These are phyloP conservation scores for Kwoniella bestiolae DNA, from an alignment of 768 basidiomycete species.

Conservation along the genomic window DNA sequence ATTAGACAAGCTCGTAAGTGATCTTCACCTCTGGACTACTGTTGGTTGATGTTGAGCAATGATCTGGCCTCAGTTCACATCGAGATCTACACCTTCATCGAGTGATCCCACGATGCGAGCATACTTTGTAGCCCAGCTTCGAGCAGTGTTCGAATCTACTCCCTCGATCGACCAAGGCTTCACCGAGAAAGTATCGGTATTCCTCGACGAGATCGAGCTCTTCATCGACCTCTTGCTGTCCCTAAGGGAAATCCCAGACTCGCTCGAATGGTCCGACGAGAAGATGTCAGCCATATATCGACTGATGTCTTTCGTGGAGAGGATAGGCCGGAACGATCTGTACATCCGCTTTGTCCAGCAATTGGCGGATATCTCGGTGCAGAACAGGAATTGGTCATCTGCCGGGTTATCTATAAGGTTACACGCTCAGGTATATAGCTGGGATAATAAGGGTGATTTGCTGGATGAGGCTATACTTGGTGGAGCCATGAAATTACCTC, in stretches of 20 bases:
- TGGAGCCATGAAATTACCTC: constrained; percentile 73
- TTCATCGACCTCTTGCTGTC: constrained; percentile 90
- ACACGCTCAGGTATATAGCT: constrained; percentile 89
- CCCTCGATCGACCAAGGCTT: constrained; percentile 79
- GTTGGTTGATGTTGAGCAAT: no score
- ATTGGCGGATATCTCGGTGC: constrained; percentile 66
- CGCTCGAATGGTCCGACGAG: constrained; percentile 92
- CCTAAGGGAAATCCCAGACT: constrained; percentile 84
- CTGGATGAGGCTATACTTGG: constrained; percentile 29
- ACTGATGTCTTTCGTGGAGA: constrained; percentile 90
- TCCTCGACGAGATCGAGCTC: constrained; percentile 85
- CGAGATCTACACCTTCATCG: constrained; percentile 18
- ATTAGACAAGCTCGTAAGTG: constrained; percentile 84
- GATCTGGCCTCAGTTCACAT: constrained; percentile 31
- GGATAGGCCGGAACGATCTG: constrained; percentile 88
- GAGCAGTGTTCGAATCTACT: constrained; percentile 78
- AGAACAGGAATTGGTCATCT: constrained; percentile 40
- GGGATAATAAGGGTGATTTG: constrained; percentile 63
- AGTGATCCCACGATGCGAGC: constrained; percentile 82
- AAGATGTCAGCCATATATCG: constrained; percentile 88
- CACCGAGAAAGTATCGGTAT: constrained; percentile 74
- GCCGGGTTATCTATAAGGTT: constrained; percentile 90
- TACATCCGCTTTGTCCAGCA: constrained; percentile 97
- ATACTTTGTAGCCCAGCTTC: constrained; percentile 88
- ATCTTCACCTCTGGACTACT: no score